Evolutionary conservation across 106 monocot genomes (phyloP).

Genomic region (Acanthochlamys bracteata): DNA sequence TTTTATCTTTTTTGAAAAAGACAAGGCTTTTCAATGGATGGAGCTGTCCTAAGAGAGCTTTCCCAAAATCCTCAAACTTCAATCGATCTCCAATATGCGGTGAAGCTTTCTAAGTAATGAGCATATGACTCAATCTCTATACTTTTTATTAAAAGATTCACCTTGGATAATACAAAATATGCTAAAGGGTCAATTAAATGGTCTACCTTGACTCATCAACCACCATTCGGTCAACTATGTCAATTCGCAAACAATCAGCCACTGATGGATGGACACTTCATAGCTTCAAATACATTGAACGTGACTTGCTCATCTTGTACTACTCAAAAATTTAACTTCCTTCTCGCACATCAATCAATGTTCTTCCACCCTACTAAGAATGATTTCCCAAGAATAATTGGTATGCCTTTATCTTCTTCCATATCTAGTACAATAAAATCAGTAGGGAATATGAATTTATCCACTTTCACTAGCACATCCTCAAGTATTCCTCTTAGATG

Average conservation of each 20-base stretch:
- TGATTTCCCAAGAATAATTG: not conserved
- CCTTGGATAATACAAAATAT: no score
- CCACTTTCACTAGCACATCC: no score
- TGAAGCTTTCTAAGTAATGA: no score
- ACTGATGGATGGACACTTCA: not conserved
- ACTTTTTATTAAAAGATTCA: no score
- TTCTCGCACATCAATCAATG: not conserved
- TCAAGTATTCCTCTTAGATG: no score
- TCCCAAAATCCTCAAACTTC: not conserved
- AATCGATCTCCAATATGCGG: not conserved
- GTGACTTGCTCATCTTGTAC: not conserved
- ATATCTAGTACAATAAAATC: no score
- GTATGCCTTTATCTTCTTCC: not conserved
- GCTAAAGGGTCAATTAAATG: no score
- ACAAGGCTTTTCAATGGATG: not conserved
- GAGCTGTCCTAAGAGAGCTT: not conserved
- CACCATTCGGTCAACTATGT: no score
- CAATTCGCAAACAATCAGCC: not conserved
- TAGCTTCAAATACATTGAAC: not conserved
- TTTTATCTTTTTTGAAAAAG: not conserved
- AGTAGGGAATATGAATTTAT: no score
- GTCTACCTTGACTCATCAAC: no score
- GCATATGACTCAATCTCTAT: no score
- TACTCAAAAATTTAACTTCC: not conserved
- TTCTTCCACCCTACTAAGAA: not conserved